These are phyloP conservation scores for Diutina rugosa DNA, from an alignment of 1,139 yeast species.

Conservation along the genomic window DNA sequence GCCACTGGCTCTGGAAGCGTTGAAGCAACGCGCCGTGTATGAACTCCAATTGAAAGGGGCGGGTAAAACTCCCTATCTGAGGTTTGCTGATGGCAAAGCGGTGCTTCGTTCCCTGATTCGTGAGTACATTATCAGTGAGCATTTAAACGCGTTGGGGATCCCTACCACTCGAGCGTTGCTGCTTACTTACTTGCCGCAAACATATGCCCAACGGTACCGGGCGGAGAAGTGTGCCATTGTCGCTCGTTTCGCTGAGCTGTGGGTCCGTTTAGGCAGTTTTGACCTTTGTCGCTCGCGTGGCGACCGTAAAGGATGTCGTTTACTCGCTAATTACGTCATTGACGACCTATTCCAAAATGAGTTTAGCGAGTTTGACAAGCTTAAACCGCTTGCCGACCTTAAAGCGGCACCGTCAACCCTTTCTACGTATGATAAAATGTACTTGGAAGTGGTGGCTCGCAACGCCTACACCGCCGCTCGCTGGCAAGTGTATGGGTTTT, in stretches of 20 bases:
- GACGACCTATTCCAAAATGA: conserved; percentile 41
- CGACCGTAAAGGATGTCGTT: conserved; percentile 48
- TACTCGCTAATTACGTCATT: conserved; percentile 63
- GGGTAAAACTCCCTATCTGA: conserved; percentile 80
- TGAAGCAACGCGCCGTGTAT: conserved; percentile 21
- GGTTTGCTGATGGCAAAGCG: conserved; percentile 97
- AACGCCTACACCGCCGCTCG: conserved; percentile 72
- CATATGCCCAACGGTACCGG: conserved; percentile 59
- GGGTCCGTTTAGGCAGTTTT: conserved; percentile 88
- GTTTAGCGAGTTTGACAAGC: conserved; percentile 20
- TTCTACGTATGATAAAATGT: conserved; percentile 60
- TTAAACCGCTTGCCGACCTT: conserved; percentile 4
- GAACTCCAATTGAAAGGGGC: conserved; percentile 86
- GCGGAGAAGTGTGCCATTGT: conserved; percentile 82
- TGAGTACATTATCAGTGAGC: conserved; percentile 79
- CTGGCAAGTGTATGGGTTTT: conserved; percentile 87
- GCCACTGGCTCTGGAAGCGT: conserved; percentile 13
- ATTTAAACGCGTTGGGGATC: conserved; percentile 66
- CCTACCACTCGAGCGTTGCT: conserved; percentile 82
- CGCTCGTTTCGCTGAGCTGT: conserved; percentile 69
- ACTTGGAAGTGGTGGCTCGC: conserved; percentile 51
- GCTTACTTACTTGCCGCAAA: conserved; percentile 56
- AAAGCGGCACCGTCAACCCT: conserved; percentile 12
- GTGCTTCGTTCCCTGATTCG: conserved; percentile 78
- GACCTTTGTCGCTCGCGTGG: conserved; percentile 70